Evolutionary conservation across 164 flowering plant species (phyloP).

Genomic region (Vitis amurensis): DNA sequence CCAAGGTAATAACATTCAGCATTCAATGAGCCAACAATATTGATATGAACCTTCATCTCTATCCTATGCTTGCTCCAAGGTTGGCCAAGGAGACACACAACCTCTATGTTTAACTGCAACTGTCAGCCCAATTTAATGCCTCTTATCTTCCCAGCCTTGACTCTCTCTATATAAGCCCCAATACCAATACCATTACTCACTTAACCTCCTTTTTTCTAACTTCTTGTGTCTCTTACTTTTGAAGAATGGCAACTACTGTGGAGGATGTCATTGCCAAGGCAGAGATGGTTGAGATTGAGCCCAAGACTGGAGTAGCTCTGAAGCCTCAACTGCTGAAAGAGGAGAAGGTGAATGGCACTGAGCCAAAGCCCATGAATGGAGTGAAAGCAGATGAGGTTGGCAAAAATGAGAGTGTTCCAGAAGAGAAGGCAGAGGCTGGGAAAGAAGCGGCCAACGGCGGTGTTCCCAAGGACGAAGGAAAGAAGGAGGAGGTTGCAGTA

Average conservation of each 20-base stretch:
- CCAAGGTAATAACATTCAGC: too few relatives aligned
- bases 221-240: background rate
- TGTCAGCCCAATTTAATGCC: background rate
- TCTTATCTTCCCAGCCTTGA: background rate
- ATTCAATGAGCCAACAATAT: background rate
- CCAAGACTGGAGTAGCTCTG: conserved; percentile 14
- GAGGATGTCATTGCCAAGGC: conserved; percentile 37
- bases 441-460: background rate
- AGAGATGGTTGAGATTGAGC: conserved; percentile 31
- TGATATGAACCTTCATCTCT: background rate
- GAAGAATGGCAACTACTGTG: conserved; percentile 30
- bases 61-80: background rate
- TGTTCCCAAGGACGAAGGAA: too few relatives aligned
- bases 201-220: background rate
- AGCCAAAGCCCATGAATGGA: conserved; percentile 2
- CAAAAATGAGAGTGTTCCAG: conserved; percentile 10
- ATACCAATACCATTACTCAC: background rate
- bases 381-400: conserved; percentile 7
- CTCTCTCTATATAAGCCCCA: conserved; percentile 3
- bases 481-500: conserved; percentile 24
- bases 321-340: background rate
- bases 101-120: background rate
- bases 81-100: too few relatives aligned
- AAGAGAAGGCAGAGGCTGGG: background rate
- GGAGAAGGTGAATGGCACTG: background rate